Evolutionary conservation across 2,329 filamentous ascomycete species (phyloP), one percentile per base, ranked within the genome.

Genomic region (Hypoxylon sp.): DNA sequence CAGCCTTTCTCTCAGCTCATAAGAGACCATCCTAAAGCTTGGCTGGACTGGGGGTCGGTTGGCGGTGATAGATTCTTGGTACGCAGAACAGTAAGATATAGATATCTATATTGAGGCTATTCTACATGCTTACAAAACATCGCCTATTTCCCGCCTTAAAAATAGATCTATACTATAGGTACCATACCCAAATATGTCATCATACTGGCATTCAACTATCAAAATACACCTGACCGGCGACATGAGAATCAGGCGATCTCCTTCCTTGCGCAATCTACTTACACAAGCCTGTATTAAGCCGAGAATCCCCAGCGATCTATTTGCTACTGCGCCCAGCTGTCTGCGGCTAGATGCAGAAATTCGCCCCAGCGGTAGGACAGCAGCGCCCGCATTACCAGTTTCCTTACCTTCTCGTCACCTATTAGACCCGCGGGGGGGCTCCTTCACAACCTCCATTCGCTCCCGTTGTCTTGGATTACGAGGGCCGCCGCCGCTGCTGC

Each of bases 261-360:
- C 24, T 48, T 42, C 14, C 50, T 59, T 46, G 48, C 48, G 53
- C 57, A 52, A 60, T 60, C 57, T 46, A n/a, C 47, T 57, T 60
- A 60, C 56, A 65, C 55, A 48, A 51, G 17, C 24, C 39, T 54
- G 57, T 54, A 60, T 47, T 31, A 50, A 46, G 24, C 58, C 57
- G 58, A 35, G 19, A 61, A 50, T 67, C 42, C 44, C 35, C 31
- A 35, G 47, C 35, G 33, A 22, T 33, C 48, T 56, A 59, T 66
- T 66, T 47, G 57, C 44, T 46, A 54, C 24, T 17, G 31, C 26
- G 35, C 46, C 35, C 55, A 70, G 59, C 63, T 70, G 63, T 70
- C 63, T 59, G 54, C 63, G 67, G 67, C 39, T 67, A 70, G 46
- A 14, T 70, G 63, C 67, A 70, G 63, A 31, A 46, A 35, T 39